Evolutionary conservation across 352 stramenopile genomes (phyloP), one percentile per base, ranked within the genome.

Genomic region (Phytophthora uliginosa): DNA sequence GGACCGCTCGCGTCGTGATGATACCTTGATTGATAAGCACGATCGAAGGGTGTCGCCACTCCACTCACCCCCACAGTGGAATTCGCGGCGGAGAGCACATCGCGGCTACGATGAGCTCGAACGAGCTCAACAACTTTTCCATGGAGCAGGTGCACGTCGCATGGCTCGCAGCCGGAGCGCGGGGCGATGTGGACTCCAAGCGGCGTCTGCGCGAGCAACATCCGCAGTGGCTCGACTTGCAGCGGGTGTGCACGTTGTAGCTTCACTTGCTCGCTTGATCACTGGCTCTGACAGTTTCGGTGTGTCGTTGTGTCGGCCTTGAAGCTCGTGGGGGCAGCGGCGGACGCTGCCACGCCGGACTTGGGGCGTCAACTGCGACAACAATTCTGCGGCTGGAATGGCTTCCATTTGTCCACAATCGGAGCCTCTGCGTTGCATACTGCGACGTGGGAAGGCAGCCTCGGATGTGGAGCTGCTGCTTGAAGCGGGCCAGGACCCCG

Each of bases 341-440:
- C 40, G 40, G 55, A 22, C 34, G 31, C 55, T 31, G 47, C 47
- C 50, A 53, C 62, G 55, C 13, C 24, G 17, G 33, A 52, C 24
- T 38, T 33, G 3, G 33, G 18, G 10, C 36, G 36, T 18, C 40
- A 18, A 47, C 13, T n/a, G 12, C 59, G 34, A 17, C 28, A 48
- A n/a, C 61, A 22, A 22, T 71, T 75, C 56, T 78, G 71, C 61
- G 64, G 64, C 26, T 78, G 71, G 66, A 61, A 69, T 33, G 10
- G 59, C 15, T 78, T 78, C 61, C 66, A 78, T 47, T 50, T 78
- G 45, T 34, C 28, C 13, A 70, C 53, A 33, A 66, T 76, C 34
- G 67, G 72, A 4, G 67, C 67, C 12, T 73, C 68, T 0, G 45
- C 73, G n/a, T 52, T 79, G 26, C 64, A 72, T 28, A 70, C 73